phyloP scores from a whole-genome alignment of 768 basidiomycete genomes.

The Auricularia sp. region DNA sequence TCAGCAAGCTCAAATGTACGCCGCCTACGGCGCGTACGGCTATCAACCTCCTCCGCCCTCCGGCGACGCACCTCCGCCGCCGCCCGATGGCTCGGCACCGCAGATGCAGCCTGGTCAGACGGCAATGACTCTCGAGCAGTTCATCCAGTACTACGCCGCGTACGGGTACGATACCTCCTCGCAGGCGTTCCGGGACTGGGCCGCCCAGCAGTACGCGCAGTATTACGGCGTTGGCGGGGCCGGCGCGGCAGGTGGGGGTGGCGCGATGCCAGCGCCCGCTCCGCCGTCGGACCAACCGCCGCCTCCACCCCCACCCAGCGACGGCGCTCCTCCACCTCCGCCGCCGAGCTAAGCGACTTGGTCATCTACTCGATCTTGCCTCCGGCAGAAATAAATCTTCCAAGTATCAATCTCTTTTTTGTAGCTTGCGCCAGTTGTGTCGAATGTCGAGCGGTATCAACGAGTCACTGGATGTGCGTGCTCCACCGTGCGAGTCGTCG shows the following conservation, averaged over 20 bases:
- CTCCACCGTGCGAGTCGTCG: too few relatives aligned
- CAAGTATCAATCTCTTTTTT: too few relatives aligned
- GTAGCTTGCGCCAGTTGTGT: too few relatives aligned
- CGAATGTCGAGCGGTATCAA: too few relatives aligned
- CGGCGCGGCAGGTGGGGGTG: neutral
- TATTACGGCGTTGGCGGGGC: neutral
- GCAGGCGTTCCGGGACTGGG: neutral
- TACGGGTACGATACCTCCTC: neutral
- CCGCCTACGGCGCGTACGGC: slow-evolving; percentile 53
- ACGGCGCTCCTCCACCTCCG: slow-evolving; percentile 27
- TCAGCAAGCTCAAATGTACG: slow-evolving; percentile 78
- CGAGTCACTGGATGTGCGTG: too few relatives aligned
- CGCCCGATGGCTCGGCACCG: slow-evolving; percentile 18
- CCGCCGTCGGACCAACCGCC: slow-evolving; percentile 28
- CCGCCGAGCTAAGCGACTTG: neutral
- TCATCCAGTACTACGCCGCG: slow-evolving; percentile 7
- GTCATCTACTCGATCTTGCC: too few relatives aligned
- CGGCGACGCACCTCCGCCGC: slow-evolving; percentile 35
- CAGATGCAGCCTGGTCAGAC: slow-evolving; percentile 9
- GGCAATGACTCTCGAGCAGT: neutral
- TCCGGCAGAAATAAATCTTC: too few relatives aligned
- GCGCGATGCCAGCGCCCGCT: slow-evolving; percentile 11
- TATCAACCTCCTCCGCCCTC: slow-evolving; percentile 37
- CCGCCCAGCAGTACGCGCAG: neutral
- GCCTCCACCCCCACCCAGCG: slow-evolving; percentile 27